phyloP scores from a whole-genome alignment of 345 rosid genomes.

The Murraya koenigii region DNA sequence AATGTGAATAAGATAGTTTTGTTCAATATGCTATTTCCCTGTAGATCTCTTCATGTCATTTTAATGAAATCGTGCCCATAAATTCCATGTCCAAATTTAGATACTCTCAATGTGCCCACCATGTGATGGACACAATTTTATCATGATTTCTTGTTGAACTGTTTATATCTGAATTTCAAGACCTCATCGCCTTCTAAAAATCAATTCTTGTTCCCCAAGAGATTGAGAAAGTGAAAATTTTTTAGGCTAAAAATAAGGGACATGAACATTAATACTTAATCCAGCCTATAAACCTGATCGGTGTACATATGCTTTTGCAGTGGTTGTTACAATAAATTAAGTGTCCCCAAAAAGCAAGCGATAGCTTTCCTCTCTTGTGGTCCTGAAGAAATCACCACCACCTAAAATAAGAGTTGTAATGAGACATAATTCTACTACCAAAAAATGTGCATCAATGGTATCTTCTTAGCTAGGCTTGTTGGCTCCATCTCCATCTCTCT shows the following conservation, averaged over 20 bases:
- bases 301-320: neutral
- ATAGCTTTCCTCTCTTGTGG: slow-evolving; percentile 25
- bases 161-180: neutral
- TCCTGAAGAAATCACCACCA: slow-evolving; percentile 28
- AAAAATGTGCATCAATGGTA: slow-evolving; percentile 23
- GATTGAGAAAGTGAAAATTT: neutral
- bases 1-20: neutral
- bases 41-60: neutral
- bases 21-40: neutral
- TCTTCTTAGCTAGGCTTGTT: neutral
- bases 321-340: neutral
- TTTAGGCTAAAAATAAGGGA: neutral
- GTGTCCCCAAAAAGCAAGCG: neutral
- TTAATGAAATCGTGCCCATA: neutral
- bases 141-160: neutral
- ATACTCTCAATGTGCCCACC: neutral
- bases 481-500: slow-evolving; percentile 11
- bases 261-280: neutral
- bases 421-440: slow-evolving; percentile 12
- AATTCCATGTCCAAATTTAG: neutral
- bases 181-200: neutral
- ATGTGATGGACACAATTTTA: neutral
- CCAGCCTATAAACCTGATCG: neutral
- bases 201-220: neutral
- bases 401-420: neutral